Evolutionary conservation across 2,329 filamentous ascomycete species (phyloP), one percentile per base, ranked within the genome.

Genomic region (Penicillium oxalicum): DNA sequence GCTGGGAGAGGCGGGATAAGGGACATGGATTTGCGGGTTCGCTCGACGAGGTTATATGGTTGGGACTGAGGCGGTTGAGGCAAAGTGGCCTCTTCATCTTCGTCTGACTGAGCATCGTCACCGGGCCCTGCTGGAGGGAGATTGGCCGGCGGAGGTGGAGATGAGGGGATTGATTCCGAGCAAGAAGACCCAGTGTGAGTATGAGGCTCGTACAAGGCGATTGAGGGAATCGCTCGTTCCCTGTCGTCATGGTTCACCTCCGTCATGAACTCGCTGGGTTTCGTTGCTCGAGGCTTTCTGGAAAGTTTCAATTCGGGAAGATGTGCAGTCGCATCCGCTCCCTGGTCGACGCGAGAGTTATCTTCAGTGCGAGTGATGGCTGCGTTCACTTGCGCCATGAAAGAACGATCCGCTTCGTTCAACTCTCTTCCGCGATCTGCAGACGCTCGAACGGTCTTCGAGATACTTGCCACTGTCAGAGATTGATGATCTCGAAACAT

Each of bases 11-110:
- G 57, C 1, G 81, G 77, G 40, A 80, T 73, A 3, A 82, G 76
- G 0, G 84, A 81, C 83, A 95, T 91, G 13, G 88, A 90, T 46
- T 89, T 77, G 13, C 87, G 82, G 0, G 91, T 94, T 41, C 90
- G 84, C 62, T 94, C 89, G 4, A 85, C 79, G 0, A 93, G 77
- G 11, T 32, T 32, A 32, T 2, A 32, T 32, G 0, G 84, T 73
- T 48, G 50, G 49, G 40, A 40, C 44, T 12, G 48, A 47, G 11
- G 32, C 35, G 59, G 35, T 36, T 39, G 52, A 60, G 60, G 63
- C 37, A 25, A 55, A 48, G 34, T 59, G 25, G 41, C 36, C 0
- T 56, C 50, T 44, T 37, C 40, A 55, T 60, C 29, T 2, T 41
- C 40, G 6, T 54, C 51, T 4, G 32, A n/a, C 12, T 52, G 29